Evolutionary conservation across 768 basidiomycete species (phyloP).

Genomic region (Termitomyces eurrhizus): DNA sequence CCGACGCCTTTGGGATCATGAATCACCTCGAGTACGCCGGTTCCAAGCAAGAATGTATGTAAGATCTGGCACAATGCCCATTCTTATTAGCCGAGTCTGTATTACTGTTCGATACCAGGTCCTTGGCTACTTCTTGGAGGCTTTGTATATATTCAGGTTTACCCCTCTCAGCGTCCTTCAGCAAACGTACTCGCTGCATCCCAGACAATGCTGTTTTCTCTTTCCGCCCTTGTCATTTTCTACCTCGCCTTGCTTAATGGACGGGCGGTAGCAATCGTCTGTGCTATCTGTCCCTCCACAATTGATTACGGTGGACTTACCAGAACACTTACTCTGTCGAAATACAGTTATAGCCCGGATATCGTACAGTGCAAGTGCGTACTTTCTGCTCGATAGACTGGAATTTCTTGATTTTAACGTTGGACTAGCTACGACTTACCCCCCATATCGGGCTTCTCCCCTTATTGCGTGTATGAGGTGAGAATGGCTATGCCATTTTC

Average conservation of each 20-base stretch:
- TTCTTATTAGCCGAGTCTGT: background rate
- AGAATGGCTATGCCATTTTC: background rate
- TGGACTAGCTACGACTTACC: conserved; percentile 1
- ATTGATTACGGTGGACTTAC: conserved; percentile 8
- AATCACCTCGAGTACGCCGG: background rate
- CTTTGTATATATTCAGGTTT: background rate
- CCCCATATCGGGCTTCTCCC: conserved; percentile 6
- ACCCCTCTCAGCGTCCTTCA: background rate
- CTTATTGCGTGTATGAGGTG: conserved; percentile 6
- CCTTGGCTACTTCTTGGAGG: background rate
- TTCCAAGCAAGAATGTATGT: background rate
- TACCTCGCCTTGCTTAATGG: conserved; percentile 1
- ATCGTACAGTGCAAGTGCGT: conserved; percentile 15
- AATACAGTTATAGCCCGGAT: background rate
- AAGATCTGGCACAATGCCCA: background rate
- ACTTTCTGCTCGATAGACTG: background rate
- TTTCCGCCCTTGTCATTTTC: background rate
- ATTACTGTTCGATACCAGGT: background rate
- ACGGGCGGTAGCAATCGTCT: conserved; percentile 7
- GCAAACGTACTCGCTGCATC: background rate
- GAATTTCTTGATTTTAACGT: background rate
- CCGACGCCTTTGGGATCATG: background rate
- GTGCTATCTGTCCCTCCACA: conserved; percentile 11
- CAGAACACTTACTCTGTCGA: conserved; percentile 10
- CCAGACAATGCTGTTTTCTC: conserved; percentile 4